A percentile compares a stretch with the other conserved stretches of the same genome.
Conservation (phyloP, 2,329 filamentous ascomycete genomes). For the Fusarium verticillioides region DNA sequence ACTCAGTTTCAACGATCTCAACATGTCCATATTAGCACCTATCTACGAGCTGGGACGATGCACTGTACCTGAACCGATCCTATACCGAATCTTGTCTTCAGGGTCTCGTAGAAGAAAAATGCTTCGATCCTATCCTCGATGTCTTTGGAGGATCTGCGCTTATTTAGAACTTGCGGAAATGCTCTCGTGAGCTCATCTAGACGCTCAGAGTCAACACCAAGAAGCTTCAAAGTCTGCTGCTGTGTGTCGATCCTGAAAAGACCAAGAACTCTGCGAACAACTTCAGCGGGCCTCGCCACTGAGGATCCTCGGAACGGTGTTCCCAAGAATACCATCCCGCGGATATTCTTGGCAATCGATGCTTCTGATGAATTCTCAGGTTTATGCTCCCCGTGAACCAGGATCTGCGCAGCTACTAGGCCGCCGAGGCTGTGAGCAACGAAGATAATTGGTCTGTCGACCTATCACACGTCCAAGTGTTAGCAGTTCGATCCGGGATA, state of each 20-base stretch:
- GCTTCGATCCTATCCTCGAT: fast-evolving
- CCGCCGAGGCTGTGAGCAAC: neutral
- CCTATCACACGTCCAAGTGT: neutral
- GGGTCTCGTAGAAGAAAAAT: neutral
- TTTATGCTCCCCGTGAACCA: neutral
- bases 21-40: fast-evolving
- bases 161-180: neutral
- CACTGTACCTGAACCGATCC: neutral
- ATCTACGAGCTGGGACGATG: fast-evolving
- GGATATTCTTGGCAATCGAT: fast-evolving
- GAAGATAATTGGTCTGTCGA: fast-evolving
- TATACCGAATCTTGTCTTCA: fast-evolving
- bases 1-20: neutral
- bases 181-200: fast-evolving
- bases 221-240: neutral
- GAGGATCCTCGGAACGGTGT: neutral
- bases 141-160: neutral
- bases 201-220: neutral
- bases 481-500: neutral
- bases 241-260: neutral
- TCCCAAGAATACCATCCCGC: neutral
- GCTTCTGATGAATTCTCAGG: fast-evolving
- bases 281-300: fast-evolving
- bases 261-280: fast-evolving
- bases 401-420: neutral